These are phyloP conservation scores for Selenicereus undatus DNA, from an alignment of 148 eudicot genomes.

Conservation along the genomic window DNA sequence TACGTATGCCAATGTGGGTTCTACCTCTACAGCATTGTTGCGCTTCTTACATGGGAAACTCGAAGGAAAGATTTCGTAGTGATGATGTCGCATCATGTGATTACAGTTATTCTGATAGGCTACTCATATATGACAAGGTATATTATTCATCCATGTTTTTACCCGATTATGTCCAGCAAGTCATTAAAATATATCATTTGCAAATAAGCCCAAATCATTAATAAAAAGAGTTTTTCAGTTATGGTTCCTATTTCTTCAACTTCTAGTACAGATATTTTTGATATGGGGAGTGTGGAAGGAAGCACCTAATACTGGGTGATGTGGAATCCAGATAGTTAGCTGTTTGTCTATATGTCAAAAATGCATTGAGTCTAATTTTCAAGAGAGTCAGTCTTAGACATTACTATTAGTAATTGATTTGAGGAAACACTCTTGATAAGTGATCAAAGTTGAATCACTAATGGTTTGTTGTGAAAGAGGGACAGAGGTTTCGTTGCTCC, in stretches of 20 bases:
- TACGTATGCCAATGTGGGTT: slow-evolving; percentile 96
- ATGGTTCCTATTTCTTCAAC: not conserved
- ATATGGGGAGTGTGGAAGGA: not conserved
- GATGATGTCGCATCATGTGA: slow-evolving; percentile 95
- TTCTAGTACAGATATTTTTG: not conserved
- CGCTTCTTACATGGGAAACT: slow-evolving; percentile 94
- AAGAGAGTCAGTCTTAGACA: not conserved
- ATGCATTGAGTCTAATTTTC: not conserved
- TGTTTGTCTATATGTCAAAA: not conserved
- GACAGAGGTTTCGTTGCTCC: not conserved
- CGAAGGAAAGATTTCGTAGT: slow-evolving; percentile 89
- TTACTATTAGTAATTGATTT: not conserved
- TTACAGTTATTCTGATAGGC: slow-evolving; percentile 77
- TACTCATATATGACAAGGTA: slow-evolving; percentile 79
- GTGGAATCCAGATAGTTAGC: not conserved
- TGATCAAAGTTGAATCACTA: not conserved
- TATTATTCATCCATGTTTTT: not conserved
- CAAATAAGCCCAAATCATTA: not conserved
- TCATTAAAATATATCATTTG: not conserved
- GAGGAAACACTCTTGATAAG: not conserved
- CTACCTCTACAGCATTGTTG: slow-evolving; percentile 85
- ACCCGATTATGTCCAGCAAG: not conserved
- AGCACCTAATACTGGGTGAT: not conserved
- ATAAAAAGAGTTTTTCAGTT: not conserved
- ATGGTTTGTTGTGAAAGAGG: not conserved